These are phyloP conservation scores for Cryptosporidium sp. DNA, from an alignment of 169 alveolate genomes.

Conservation along the genomic window DNA sequence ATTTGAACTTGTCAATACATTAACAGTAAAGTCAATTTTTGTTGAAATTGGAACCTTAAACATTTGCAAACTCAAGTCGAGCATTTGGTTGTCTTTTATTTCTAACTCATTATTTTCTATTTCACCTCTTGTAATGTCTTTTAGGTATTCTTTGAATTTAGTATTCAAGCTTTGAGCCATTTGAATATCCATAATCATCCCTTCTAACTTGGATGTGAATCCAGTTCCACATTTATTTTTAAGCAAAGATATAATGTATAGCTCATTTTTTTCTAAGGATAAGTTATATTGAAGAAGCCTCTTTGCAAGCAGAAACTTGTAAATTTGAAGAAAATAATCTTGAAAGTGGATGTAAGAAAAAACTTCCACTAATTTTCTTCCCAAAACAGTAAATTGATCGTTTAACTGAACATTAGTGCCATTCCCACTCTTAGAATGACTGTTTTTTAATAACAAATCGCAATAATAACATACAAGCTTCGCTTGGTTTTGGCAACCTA, in stretches of 20 bases:
- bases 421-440: neutral
- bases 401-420: neutral
- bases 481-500: conserved; percentile 60
- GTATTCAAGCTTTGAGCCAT: conserved; percentile 78
- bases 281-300: conserved; percentile 77
- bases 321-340: conserved; percentile 65
- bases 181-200: conserved; percentile 84
- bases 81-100: neutral
- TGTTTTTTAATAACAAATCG: conserved; percentile 18
- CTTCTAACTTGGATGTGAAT: conserved; percentile 90
- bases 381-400: neutral
- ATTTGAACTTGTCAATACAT: conserved; percentile 87
- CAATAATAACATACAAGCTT: conserved; percentile 48
- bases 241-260: conserved; percentile 83
- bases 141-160: conserved; percentile 71
- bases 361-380: conserved; percentile 18
- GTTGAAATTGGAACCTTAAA: conserved; percentile 12
- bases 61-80: neutral
- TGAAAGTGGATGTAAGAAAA: conserved; percentile 57
- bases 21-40: conserved; percentile 81
- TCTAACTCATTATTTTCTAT: conserved; percentile 46
- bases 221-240: conserved; percentile 90
- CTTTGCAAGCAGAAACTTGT: conserved; percentile 77
- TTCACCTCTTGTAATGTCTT: conserved; percentile 8
- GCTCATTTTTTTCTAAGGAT: conserved; percentile 81